Percentiles rank a stretch among this genome's conserved stretches.
phyloP scores from a whole-genome alignment of 1,284 basidiomycete genomes.

The Apiotrichum veenhuisii region DNA sequence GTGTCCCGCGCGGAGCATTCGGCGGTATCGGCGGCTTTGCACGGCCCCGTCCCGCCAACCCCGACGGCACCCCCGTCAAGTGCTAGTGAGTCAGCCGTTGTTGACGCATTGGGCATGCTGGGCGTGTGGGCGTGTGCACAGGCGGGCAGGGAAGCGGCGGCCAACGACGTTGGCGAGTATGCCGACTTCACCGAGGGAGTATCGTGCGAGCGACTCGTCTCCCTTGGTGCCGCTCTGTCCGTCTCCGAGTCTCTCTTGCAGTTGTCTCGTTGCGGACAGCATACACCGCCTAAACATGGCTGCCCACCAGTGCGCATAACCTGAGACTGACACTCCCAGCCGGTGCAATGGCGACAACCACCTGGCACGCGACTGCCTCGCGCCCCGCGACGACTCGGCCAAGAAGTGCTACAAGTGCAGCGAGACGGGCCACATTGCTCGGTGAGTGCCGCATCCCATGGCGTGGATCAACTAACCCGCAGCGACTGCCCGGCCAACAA shows the following conservation, averaged over 20 bases:
- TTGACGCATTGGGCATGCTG: not conserved
- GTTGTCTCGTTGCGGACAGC: too few species aligned
- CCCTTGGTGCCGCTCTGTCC: too few species aligned
- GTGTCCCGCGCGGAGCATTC: constrained; percentile 8
- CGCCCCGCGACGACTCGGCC: constrained; percentile 41
- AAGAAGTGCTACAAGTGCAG: constrained; percentile 51
- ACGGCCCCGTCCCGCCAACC: constrained; percentile 19
- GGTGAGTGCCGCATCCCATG: constrained; percentile 13
- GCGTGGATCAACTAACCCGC: not conserved
- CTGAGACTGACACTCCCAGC: constrained; percentile 24
- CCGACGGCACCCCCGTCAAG: constrained; percentile 47
- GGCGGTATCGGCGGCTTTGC: constrained; percentile 20
- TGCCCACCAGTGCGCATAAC: too few species aligned
- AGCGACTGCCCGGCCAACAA: constrained; percentile 4
- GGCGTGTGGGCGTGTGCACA: too few species aligned
- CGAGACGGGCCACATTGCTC: constrained; percentile 47
- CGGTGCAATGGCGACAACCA: constrained; percentile 50
- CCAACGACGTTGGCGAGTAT: not conserved
- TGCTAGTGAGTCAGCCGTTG: constrained; percentile 41
- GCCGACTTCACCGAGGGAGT: too few species aligned
- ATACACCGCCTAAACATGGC: too few species aligned
- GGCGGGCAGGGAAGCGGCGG: not conserved
- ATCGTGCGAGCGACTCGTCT: too few species aligned
- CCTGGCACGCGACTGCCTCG: constrained; percentile 48
- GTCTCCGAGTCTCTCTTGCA: too few species aligned